Base-by-base conservation (phyloP, 208 protist genomes). In the Leishmania aethiopica region DNA sequence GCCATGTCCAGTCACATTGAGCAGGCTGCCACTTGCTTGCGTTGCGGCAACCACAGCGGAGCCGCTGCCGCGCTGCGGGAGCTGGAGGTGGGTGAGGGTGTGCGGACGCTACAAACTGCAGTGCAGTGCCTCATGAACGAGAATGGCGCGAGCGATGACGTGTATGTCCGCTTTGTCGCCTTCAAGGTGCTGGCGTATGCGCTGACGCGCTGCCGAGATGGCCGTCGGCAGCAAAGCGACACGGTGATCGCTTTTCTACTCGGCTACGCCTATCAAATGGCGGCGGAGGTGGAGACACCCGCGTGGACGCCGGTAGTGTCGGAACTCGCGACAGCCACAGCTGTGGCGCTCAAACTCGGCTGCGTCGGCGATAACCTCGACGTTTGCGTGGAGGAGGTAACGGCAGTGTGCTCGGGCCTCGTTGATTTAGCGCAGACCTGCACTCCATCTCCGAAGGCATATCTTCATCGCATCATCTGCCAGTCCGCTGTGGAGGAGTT, bases 401-500 rank as follows among this genome's bases (percentile, higher is more conserved):
- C 35, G 53, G 59, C 79, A 57, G 78, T 84, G 60, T 82, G 75
- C 47, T 17, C 71, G 1, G 77, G 78, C 5, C 73, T 88, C 25
- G 57, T 79, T 49, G 74, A 78, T 25, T 37, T 86, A 11, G 84
- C 69, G 35, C 75, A 60, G 67, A 47, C 73, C 15, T 71, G 73
- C 75, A 67, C 37, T 2, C 77, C 75, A 3, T 51, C 74, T 28
- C 35, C 80, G 77, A 77, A 82, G 28, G 76, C 75, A 11, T 71
- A 66, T 37, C 49, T 85, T 60, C 80, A 82, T 66, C 82, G 84
- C 57, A 59, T 89, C 32, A 73, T 88, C 5, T 80, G 72, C 25
- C 87, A 88, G 75, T 78, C 90, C 7, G 60, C 77, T 1, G 86
- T 97, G 37, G 91, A 93, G 75, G 94, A 97, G 83, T 95, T 96